Evolutionary conservation across 116 monocot genomes (phyloP), one percentile per base, ranked within the genome.

Genomic region (Dioscorea cayenensis): DNA sequence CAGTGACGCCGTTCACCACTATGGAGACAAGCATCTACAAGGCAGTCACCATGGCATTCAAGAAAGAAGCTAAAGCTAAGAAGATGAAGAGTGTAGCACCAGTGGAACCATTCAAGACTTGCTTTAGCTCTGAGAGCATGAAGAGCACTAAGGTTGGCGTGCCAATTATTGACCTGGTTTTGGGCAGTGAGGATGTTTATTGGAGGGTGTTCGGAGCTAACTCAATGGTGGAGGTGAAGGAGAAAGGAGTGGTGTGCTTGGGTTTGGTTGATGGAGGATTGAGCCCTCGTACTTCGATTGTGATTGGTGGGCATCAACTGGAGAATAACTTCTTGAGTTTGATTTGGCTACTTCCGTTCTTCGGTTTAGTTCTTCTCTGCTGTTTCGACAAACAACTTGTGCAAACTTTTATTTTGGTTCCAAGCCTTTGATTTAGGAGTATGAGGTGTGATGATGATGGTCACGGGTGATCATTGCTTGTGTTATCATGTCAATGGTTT

Each of bases 121-220:
- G 91, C 72, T 87, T 72, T 69, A 28, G 79, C 12, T 27, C 60
- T 7, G 79, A 32, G 32, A 32, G 32, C 2, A 79, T 36, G 71
- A 74, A 0, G 88, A 89, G 36, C 32, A 32, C 32, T 2, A 80
- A 81, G 32, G 32, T 32, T 43, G 77, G 51, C 36, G 84, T 92
- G 74, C 92, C 92, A 7, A 17, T 28, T 38, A 82, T 88, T 62
- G 79, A 88, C 48, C 63, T 86, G 48, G 79, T 84, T 69, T 65
- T 92, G 65, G 70, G 80, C 32, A 74, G 51, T 62, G 60, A 79
- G 37, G 50, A 51, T 7, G 77, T 73, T 13, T 21, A n/a, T 14
- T 92, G 92, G 92, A 77, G 64, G 10, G 77, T 92, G 23, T 82
- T 82, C 20, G 89, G 89, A 5, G 77, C 71, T 13, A 78, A 83